These are phyloP conservation scores for Ogataea henricii DNA, from an alignment of 805 yeast species.

Conservation along the genomic window DNA sequence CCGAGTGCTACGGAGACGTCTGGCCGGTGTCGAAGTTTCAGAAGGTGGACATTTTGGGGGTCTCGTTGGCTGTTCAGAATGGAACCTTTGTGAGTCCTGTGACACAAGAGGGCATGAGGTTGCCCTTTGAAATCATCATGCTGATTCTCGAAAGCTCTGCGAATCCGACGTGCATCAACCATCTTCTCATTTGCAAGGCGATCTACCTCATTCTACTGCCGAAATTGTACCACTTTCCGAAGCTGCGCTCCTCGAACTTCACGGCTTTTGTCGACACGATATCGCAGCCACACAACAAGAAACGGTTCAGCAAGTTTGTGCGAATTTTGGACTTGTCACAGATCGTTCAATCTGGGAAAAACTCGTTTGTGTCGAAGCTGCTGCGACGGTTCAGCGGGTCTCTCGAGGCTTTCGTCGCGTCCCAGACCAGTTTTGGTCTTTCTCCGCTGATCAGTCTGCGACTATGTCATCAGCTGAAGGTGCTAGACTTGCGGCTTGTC, in stretches of 20 bases:
- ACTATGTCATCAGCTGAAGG: slow-evolving; percentile 62
- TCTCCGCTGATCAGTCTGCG: slow-evolving; percentile 84
- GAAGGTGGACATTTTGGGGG: slow-evolving; percentile 46
- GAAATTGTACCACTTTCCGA: slow-evolving; percentile 64
- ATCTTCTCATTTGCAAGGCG: slow-evolving; percentile 58
- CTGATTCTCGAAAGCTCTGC: slow-evolving; percentile 38
- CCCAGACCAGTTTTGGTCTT: slow-evolving; percentile 92
- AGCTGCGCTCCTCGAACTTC: slow-evolving; percentile 67
- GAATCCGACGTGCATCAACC: slow-evolving; percentile 45
- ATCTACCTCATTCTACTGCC: slow-evolving; percentile 67
- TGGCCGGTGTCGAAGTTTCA: slow-evolving; percentile 57
- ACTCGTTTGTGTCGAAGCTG: slow-evolving; percentile 82
- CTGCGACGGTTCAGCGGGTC: slow-evolving; percentile 72
- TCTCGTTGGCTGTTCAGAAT: slow-evolving; percentile 31
- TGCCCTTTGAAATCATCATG: slow-evolving; percentile 55
- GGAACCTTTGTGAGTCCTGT: slow-evolving; percentile 34
- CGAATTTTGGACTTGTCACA: slow-evolving; percentile 69
- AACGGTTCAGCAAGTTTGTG: slow-evolving; percentile 59
- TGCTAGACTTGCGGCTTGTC: slow-evolving; percentile 79
- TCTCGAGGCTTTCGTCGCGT: slow-evolving; percentile 76
- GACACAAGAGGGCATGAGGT: slow-evolving; percentile 22
- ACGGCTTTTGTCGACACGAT: slow-evolving; percentile 68
- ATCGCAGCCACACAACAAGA: slow-evolving; percentile 43
- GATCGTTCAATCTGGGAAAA: slow-evolving; percentile 88
- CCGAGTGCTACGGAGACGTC: slow-evolving; percentile 25